phyloP scores from a whole-genome alignment of 257 asterid genomes.

The Gentiana dahurica region DNA sequence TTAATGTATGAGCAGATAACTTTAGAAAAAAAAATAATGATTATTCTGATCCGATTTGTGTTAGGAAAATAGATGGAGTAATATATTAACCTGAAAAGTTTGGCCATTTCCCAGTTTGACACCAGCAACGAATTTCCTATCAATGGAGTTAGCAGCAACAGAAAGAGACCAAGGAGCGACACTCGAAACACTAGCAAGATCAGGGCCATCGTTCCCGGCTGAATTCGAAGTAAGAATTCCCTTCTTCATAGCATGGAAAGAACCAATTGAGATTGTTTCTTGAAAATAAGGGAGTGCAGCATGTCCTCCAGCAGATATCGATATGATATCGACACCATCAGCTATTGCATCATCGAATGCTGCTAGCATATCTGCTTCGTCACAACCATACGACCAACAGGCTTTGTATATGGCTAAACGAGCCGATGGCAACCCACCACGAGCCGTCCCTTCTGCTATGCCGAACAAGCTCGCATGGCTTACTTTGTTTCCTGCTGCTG shows the following conservation, averaged over 20 bases:
- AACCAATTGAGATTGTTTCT: slow-evolving; percentile 29
- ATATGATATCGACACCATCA: slow-evolving; percentile 49
- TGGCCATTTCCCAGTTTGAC: slow-evolving; percentile 17
- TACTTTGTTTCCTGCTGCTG: slow-evolving; percentile 36
- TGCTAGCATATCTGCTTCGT: slow-evolving; percentile 42
- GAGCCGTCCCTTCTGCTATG: slow-evolving; percentile 31
- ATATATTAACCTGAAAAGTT: too few species aligned
- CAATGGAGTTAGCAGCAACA: slow-evolving; percentile 47
- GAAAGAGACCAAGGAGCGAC: slow-evolving; percentile 54
- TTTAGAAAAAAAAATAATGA: slow-evolving; percentile 25
- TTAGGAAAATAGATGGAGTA: too few species aligned
- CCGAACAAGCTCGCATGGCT: slow-evolving; percentile 19
- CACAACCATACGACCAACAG: slow-evolving; percentile 50
- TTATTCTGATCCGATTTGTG: neutral
- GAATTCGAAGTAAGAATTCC: slow-evolving; percentile 44
- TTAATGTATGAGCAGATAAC: neutral
- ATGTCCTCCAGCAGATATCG: slow-evolving; percentile 40
- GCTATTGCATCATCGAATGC: slow-evolving; percentile 53
- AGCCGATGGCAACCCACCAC: slow-evolving; percentile 69
- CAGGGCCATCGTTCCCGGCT: slow-evolving; percentile 55
- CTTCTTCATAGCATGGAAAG: slow-evolving; percentile 39
- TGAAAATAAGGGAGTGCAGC: slow-evolving; percentile 21
- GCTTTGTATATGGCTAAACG: slow-evolving; percentile 59
- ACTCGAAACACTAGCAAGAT: slow-evolving; percentile 27
- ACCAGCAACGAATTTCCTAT: slow-evolving; percentile 41